Conservation (phyloP, 2,329 filamentous ascomycete genomes). For the Diaporthe sp. region DNA sequence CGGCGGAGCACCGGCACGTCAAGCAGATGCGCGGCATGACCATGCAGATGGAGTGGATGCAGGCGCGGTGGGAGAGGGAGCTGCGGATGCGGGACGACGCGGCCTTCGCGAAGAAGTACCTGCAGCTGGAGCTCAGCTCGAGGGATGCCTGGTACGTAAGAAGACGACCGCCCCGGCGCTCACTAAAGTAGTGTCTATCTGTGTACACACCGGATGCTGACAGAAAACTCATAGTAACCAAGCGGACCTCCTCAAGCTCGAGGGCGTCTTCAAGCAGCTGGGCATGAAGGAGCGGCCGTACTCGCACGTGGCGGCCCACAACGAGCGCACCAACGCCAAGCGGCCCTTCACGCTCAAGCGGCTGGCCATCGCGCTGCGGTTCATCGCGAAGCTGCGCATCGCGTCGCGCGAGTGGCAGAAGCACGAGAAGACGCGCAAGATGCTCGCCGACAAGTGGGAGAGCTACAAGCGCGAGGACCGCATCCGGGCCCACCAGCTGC, state of each 20-base stretch:
- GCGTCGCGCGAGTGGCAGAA: conserved; percentile 63
- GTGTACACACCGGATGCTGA: background rate
- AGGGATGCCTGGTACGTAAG: conserved; percentile 88
- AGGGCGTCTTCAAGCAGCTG: conserved; percentile 79
- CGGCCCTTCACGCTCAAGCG: conserved; percentile 57
- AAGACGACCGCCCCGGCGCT: background rate
- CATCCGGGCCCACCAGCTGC: conserved; percentile 49
- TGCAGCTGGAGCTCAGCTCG: conserved; percentile 83
- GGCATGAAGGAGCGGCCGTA: conserved; percentile 52
- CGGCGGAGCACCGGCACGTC: conserved; percentile 77
- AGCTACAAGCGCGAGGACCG: conserved; percentile 60
- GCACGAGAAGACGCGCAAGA: conserved; percentile 64
- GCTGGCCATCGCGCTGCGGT: conserved; percentile 63
- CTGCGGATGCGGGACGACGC: conserved; percentile 83
- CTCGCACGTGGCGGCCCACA: conserved; percentile 31
- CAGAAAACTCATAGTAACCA: conserved; percentile 77
- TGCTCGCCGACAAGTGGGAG: conserved; percentile 64
- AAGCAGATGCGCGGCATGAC: conserved; percentile 85
- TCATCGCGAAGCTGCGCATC: conserved; percentile 65
- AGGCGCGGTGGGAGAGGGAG: conserved; percentile 85
- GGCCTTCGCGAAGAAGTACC: conserved; percentile 88
- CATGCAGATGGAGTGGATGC: conserved; percentile 92
- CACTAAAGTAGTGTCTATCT: conserved; percentile 26
- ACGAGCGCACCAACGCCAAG: conserved; percentile 43
- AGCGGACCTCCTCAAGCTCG: conserved; percentile 87